These are phyloP conservation scores for Hypoxylon sp. DNA, from an alignment of 2,329 filamentous ascomycete species.

Conservation along the genomic window DNA sequence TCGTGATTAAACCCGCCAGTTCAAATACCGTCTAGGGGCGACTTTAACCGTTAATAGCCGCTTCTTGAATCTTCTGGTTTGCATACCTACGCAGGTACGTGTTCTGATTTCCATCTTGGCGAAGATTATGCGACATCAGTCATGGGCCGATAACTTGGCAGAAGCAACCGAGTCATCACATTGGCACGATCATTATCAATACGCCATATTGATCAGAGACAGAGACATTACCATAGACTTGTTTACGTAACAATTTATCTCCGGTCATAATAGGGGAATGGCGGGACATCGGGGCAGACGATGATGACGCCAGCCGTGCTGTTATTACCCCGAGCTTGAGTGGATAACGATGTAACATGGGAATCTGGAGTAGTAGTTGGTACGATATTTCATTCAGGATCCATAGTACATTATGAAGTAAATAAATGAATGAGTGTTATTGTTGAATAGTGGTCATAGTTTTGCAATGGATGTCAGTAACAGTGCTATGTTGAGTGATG, in stretches of 20 bases:
- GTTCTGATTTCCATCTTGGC: not conserved
- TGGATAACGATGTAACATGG: not conserved
- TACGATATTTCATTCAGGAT: not conserved
- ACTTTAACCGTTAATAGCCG: not conserved
- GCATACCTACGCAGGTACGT: not conserved
- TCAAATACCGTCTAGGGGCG: not conserved
- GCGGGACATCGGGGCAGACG: not conserved
- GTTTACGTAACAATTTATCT: conserved; percentile 6
- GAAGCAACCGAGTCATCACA: not conserved
- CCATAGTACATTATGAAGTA: not conserved
- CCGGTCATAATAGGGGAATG: not conserved
- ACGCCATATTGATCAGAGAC: not conserved
- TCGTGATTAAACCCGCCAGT: not conserved
- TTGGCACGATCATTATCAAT: not conserved
- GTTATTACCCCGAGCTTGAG: not conserved
- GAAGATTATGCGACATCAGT: not conserved
- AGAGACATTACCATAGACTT: not conserved
- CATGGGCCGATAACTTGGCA: not conserved
- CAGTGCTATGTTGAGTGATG: not conserved
- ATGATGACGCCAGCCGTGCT: conserved; percentile 28
- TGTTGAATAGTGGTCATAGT: not conserved
- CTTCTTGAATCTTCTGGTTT: not conserved
- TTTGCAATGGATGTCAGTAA: not conserved
- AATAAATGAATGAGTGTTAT: not conserved
- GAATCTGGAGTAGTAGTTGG: conserved; percentile 1